Conservation (phyloP, 1,139 yeast species). For the Spathaspora sp. region DNA sequence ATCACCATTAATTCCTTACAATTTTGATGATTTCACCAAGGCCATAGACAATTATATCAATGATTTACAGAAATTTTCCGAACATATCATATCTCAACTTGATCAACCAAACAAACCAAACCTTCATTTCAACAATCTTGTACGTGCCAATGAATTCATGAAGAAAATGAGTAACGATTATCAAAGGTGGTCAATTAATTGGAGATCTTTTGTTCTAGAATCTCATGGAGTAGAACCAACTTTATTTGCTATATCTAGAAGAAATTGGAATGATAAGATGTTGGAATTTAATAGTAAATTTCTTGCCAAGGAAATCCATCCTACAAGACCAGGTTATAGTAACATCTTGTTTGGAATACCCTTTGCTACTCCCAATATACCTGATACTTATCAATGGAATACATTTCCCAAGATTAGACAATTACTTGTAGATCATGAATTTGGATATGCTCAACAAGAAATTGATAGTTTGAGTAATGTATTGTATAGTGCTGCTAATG, state of each 20-base stretch:
- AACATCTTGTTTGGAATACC: slow-evolving; percentile 75
- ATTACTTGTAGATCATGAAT: slow-evolving; percentile 49
- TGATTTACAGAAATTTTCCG: slow-evolving; percentile 39
- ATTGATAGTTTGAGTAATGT: slow-evolving; percentile 46
- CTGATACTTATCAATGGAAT: slow-evolving; percentile 50
- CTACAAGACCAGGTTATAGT: slow-evolving; percentile 61
- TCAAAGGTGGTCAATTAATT: slow-evolving; percentile 50
- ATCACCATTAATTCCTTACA: slow-evolving; percentile 74
- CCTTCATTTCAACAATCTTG: slow-evolving; percentile 31
- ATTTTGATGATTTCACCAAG: slow-evolving; percentile 50
- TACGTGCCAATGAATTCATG: slow-evolving; percentile 24
- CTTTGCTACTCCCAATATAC: slow-evolving; percentile 47
- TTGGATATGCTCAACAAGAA: slow-evolving; percentile 57
- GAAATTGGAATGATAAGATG: slow-evolving; percentile 77
- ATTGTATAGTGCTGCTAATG: slow-evolving; percentile 25
- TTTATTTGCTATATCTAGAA: slow-evolving; percentile 64
- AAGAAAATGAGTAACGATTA: slow-evolving; percentile 24
- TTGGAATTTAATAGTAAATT: slow-evolving; percentile 56
- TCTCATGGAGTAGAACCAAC: slow-evolving; percentile 63
- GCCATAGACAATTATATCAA: slow-evolving; percentile 43
- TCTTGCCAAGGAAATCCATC: slow-evolving; percentile 22
- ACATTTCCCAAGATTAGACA: slow-evolving; percentile 79
- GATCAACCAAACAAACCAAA: slow-evolving; percentile 17
- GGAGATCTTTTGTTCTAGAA: slow-evolving; percentile 45
- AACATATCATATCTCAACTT: slow-evolving; percentile 11